Conservation (phyloP, 2,329 filamentous ascomycete species). For the Coleophoma cylindrospora region DNA sequence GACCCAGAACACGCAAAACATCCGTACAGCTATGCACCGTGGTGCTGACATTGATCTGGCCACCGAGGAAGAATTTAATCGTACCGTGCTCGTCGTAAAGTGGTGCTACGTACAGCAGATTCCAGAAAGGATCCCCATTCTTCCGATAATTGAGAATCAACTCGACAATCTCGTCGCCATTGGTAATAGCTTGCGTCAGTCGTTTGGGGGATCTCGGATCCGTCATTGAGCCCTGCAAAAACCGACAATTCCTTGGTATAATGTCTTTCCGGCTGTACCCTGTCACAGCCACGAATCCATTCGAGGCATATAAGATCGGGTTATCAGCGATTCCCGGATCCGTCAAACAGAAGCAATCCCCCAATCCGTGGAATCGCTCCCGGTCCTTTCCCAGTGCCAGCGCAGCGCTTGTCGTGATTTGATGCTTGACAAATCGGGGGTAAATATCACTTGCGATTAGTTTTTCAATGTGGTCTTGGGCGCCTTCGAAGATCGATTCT, state of each 20-base stretch:
- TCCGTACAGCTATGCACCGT: slow-evolving; percentile 45
- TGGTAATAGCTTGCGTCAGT: slow-evolving; percentile 35
- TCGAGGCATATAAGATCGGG: slow-evolving; percentile 42
- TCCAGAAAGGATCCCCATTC: slow-evolving; percentile 50
- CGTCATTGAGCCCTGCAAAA: slow-evolving; percentile 43
- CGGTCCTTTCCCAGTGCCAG: slow-evolving; percentile 36
- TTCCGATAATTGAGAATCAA: slow-evolving; percentile 46
- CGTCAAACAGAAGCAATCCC: slow-evolving; percentile 53
- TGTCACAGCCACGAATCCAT: slow-evolving; percentile 46
- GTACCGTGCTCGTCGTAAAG: slow-evolving; percentile 42
- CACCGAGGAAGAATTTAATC: slow-evolving; percentile 48
- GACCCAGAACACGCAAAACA: slow-evolving; percentile 42
- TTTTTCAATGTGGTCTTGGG: slow-evolving; percentile 37
- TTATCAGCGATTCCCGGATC: slow-evolving; percentile 45
- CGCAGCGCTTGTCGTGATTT: slow-evolving; percentile 40
- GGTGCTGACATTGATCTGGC: slow-evolving; percentile 52
- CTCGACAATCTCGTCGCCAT: slow-evolving; percentile 40
- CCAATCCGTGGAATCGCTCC: slow-evolving; percentile 46
- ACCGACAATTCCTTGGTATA: slow-evolving; percentile 42
- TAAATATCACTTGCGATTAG: slow-evolving; percentile 41
- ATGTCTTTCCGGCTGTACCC: slow-evolving; percentile 42
- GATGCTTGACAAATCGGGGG: slow-evolving; percentile 46
- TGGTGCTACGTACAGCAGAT: slow-evolving; percentile 48
- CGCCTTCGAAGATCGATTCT: slow-evolving; percentile 30
- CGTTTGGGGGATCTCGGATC: slow-evolving; percentile 35